Base-by-base conservation (phyloP, 345 rosid species). In the Raphanus raphanistrum region DNA sequence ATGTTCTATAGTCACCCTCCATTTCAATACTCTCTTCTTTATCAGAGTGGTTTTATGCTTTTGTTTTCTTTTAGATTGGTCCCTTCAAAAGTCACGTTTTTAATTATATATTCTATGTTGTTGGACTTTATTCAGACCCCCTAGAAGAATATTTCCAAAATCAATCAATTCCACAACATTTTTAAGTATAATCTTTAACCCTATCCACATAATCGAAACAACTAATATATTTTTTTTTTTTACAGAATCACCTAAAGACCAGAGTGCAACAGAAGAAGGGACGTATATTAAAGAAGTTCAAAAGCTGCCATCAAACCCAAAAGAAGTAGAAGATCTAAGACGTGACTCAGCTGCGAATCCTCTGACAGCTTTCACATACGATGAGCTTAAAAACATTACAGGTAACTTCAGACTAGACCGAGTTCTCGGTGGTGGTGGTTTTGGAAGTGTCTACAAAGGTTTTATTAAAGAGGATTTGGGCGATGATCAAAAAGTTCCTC, bases 341-440 rank as follows among this genome's bases (percentile, higher is more conserved):
- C 90, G 94, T 8, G 94, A 90, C 74, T 74, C 89, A 31, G 90
- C 88, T 4, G 84, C 93, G 4, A 92, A 95, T 77, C 99, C 99
- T 8, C 82, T 95, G 72, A 83, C 88, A 15, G 97, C 95, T 2
- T 94, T 92, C 83, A 84, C 92, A 6, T 92, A 80, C 54, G 90
- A 87, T 21, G 98, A 94, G 70, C 84, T 94, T 54, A 89, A 79
- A 81, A 77, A 71, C 63, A 89, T 94, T 57, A 94, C 98, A 0
- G 85, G 70, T 4, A 89, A 92, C 81, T 94, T 94, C 73, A 85
- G 98, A 87, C 97, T 87, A 77, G 98, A 94, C 78, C 71, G 84
- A 2, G 87, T 94, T 15, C 80, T 94, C 83, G 98, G 98, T 26
- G 97, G 98, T 31, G 98, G 98, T 10, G 98, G 98, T 11, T 94